A percentile compares a stretch with the other conserved stretches of the same genome.
Conservation (phyloP, 345 rosid species). For the Acer saccharum region DNA sequence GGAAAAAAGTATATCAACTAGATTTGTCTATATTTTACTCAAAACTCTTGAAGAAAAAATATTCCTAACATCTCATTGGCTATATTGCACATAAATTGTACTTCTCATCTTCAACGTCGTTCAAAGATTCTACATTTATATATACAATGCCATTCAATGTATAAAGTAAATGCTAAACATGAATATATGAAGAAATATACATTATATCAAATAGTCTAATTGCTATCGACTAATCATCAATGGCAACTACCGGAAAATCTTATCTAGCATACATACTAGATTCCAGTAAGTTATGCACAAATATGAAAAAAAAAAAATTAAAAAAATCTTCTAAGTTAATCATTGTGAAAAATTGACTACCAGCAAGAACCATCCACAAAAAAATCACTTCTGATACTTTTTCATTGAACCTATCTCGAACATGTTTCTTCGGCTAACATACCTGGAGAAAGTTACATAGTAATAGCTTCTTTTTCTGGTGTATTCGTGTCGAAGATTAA, state of each 20-base stretch:
- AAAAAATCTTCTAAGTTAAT: background rate
- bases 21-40: no score
- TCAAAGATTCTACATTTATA: background rate
- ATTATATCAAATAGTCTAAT: background rate
- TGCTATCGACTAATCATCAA: background rate
- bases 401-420: background rate
- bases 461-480: background rate
- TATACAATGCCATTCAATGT: background rate
- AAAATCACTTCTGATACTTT: background rate
- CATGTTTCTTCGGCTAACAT: conserved; percentile 7
- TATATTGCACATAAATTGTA: background rate
- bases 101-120: background rate
- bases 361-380: background rate
- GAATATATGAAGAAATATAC: background rate
- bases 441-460: background rate
- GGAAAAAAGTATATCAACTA: background rate
- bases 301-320: no score
- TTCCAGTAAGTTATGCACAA: background rate
- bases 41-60: no score
- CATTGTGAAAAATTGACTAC: conserved; percentile 4
- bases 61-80: background rate
- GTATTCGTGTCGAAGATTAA: background rate
- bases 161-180: background rate
- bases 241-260: background rate
- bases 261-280: background rate